Conservation (phyloP, 1,139 yeast genomes). For the Pichia sp. region DNA sequence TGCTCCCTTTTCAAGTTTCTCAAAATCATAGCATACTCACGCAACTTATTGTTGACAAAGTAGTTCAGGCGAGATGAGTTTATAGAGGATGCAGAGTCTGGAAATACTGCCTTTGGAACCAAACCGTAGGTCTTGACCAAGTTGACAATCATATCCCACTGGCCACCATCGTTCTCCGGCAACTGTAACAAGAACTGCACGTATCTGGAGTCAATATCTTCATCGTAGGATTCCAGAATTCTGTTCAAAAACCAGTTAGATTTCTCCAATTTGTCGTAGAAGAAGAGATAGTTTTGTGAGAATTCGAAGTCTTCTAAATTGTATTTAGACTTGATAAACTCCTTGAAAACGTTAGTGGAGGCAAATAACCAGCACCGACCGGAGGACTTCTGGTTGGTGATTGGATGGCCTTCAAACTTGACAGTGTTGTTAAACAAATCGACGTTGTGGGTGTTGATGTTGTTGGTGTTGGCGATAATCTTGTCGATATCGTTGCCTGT, state of each 20-base stretch:
- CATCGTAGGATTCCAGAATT: slow-evolving; percentile 50
- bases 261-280: slow-evolving; percentile 56
- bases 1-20: slow-evolving; percentile 40
- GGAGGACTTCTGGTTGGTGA: slow-evolving; percentile 54
- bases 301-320: slow-evolving; percentile 53
- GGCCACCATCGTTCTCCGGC: slow-evolving; percentile 68
- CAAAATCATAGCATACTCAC: slow-evolving; percentile 57
- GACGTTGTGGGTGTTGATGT: slow-evolving; percentile 38
- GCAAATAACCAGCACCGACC: slow-evolving; percentile 75
- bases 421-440: slow-evolving; percentile 54
- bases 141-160: slow-evolving; percentile 69
- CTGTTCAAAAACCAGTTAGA: slow-evolving; percentile 60
- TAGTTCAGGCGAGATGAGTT: slow-evolving; percentile 47
- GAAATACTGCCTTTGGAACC: slow-evolving; percentile 57
- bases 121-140: slow-evolving; percentile 59
- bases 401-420: slow-evolving; percentile 53
- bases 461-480: slow-evolving; percentile 40
- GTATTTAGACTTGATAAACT: slow-evolving; percentile 50
- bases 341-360: slow-evolving; percentile 56
- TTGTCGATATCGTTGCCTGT: slow-evolving; percentile 47
- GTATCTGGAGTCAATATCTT: slow-evolving; percentile 53
- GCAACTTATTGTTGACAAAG: slow-evolving; percentile 51
- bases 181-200: slow-evolving; percentile 44
- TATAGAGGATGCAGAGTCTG: slow-evolving; percentile 58
- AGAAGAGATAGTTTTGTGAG: slow-evolving; percentile 53